Percentiles rank a stretch among this genome's conserved stretches.
Conservation (phyloP, 2,329 filamentous ascomycete species). For the Cladosporium sp. region DNA sequence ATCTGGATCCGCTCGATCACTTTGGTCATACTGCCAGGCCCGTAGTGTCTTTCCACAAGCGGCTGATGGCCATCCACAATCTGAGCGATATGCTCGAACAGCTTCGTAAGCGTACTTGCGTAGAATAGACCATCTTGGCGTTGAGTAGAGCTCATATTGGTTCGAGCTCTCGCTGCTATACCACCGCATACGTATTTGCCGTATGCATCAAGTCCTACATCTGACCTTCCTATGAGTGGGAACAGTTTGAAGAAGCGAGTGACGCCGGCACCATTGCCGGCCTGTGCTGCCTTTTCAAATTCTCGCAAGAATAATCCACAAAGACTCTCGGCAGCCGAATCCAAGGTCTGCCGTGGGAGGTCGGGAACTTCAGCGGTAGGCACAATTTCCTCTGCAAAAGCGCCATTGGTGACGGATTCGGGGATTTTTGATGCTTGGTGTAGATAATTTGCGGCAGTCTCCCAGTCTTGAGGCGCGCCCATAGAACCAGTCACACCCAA, state of each 20-base stretch:
- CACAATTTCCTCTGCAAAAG: constrained; percentile 87
- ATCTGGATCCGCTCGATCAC: constrained; percentile 90
- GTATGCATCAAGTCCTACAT: constrained; percentile 90
- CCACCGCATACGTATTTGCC: constrained; percentile 94
- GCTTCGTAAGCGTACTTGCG: constrained; percentile 78
- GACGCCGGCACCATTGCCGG: constrained; percentile 82
- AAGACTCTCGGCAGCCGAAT: constrained; percentile 81
- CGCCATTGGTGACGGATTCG: constrained; percentile 70
- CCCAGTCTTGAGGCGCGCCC: constrained; percentile 98
- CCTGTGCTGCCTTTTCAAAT: constrained; percentile 85
- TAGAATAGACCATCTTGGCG: constrained; percentile 83
- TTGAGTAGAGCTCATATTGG: constrained; percentile 66
- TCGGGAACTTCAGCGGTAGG: constrained; percentile 95
- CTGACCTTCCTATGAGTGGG: constrained; percentile 81
- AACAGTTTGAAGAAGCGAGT: constrained; percentile 98
- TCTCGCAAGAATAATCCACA: constrained; percentile 88
- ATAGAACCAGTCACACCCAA: constrained; percentile 92
- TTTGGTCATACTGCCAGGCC: constrained; percentile 83
- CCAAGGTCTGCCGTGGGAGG: constrained; percentile 78
- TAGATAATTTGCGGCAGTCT: constrained; percentile 87
- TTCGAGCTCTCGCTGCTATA: constrained; percentile 77
- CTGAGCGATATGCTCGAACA: constrained; percentile 97
- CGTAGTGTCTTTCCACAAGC: constrained; percentile 91
- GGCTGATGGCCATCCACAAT: constrained; percentile 90
- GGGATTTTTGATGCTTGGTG: constrained; percentile 78